Percentiles rank a stretch among this genome's conserved stretches.
phyloP scores from a whole-genome alignment of 1,284 basidiomycete species.

The Sphaerobolus stellatus region DNA sequence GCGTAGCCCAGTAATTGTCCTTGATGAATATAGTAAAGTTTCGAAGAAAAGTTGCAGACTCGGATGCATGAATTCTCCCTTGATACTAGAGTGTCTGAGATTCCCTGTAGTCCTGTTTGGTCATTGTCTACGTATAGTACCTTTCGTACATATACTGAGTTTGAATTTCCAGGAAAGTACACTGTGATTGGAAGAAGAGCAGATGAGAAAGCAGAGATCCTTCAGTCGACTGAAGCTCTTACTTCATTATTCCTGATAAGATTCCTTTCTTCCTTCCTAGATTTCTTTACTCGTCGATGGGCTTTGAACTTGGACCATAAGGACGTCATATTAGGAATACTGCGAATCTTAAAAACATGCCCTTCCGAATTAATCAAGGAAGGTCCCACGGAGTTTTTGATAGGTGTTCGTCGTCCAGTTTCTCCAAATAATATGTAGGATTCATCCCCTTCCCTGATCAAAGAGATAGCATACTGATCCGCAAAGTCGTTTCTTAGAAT shows the following conservation, averaged over 20 bases:
- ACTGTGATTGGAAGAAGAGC: background rate
- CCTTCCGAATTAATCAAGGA: background rate
- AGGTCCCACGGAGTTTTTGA: slow-evolving; percentile 9
- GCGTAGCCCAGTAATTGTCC: slow-evolving; percentile 20
- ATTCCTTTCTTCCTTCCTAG: no score
- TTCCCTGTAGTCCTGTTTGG: slow-evolving; percentile 18
- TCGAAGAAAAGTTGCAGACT: slow-evolving; percentile 22
- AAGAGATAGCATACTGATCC: slow-evolving; percentile 30
- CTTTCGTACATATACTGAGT: slow-evolving; percentile 16
- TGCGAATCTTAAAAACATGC: slow-evolving; percentile 6
- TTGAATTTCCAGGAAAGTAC: slow-evolving; percentile 5
- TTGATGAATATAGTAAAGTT: slow-evolving; percentile 15
- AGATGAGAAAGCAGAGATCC: background rate
- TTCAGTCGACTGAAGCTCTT: background rate
- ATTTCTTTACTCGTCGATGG: no score
- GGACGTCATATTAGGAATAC: background rate
- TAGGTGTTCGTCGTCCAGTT: slow-evolving; percentile 15
- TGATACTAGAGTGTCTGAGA: slow-evolving; percentile 20
- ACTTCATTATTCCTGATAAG: background rate
- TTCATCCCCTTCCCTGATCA: slow-evolving; percentile 21
- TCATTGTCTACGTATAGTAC: slow-evolving; percentile 7
- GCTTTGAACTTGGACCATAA: no score
- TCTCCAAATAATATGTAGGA: slow-evolving; percentile 26
- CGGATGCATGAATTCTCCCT: slow-evolving; percentile 17
- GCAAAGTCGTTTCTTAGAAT: slow-evolving; percentile 33